Evolutionary conservation across 164 flowering plant genomes (phyloP), one percentile per base, ranked within the genome.

Genomic region (Saururus chinensis): DNA sequence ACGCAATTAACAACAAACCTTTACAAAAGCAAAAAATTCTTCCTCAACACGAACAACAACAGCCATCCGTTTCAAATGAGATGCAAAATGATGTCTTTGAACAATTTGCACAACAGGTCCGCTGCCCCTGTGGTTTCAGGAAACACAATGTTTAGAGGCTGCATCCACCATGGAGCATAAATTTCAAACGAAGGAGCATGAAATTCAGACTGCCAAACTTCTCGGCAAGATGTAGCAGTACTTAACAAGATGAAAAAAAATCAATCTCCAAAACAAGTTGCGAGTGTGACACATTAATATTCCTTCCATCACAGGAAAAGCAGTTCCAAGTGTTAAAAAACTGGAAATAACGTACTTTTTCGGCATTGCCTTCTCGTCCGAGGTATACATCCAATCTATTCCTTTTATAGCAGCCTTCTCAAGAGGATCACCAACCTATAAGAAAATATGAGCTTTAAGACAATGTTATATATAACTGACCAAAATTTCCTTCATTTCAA

Each of bases 351-450:
- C 85, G 77, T 79, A 95, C 99, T 65, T 95, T 77, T 84, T 91
- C 22, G 99, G 93, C 79, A 85, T 72, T 68, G 96, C 96, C 73
- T 95, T 95, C 80, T 95, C 99, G 79, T 95, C 99, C 56, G 96
- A 82, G 69, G 85, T 95, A 70, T 88, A 95, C 25, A 65, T 64
- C 99, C 99, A 95, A n/a, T 95, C 93, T 62, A 95, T 88, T 62
- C 97, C 99, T 71, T 88, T 88, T 17, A 95, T 85, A 57, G 96
- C 96, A 65, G 99, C 99, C 78, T 95, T 95, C 80, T 95, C 99
- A 70, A 95, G 93, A 72, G 99, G 99, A 84, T 91, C 99, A 60
- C 99, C 99, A 73, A 95, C 99, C 99, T 95, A 72, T 61, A 74
- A 53, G 40, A 60, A 35, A 61, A 53, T 42, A 52, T 19, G 53